These are phyloP conservation scores for Pseudogymnoascus sp. DNA, from an alignment of 2,329 filamentous ascomycete genomes.

Conservation along the genomic window DNA sequence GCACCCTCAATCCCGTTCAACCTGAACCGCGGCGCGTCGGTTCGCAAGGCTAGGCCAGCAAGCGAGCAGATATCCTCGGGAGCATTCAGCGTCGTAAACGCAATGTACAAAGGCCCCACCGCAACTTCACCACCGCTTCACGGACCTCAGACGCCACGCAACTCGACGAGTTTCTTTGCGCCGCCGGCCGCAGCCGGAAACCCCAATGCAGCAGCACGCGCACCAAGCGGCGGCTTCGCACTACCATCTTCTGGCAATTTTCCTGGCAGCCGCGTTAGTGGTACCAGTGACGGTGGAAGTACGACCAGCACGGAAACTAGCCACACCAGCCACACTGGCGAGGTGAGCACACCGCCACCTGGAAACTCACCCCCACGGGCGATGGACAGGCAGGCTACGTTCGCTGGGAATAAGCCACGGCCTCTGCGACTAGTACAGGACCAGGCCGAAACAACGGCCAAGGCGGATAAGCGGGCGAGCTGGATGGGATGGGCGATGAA, in stretches of 20 bases:
- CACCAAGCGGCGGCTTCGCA: conserved; percentile 44
- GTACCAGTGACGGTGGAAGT: conserved; percentile 28
- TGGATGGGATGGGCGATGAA: conserved; percentile 55
- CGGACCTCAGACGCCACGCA: conserved; percentile 47
- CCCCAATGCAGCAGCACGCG: conserved; percentile 46
- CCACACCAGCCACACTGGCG: conserved; percentile 59
- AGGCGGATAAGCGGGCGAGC: conserved; percentile 53
- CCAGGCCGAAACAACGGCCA: conserved; percentile 46
- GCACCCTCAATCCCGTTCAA: conserved; percentile 70
- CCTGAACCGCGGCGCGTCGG: conserved; percentile 48
- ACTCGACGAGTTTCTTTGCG: conserved; percentile 59
- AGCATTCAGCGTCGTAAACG: conserved; percentile 70
- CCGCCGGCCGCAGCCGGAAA: conserved; percentile 45
- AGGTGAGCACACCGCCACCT: conserved; percentile 46
- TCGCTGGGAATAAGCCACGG: conserved; percentile 68
- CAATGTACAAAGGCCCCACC: conserved; percentile 78
- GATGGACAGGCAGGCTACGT: conserved; percentile 49
- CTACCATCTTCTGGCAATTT: conserved; percentile 54
- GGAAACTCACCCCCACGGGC: conserved; percentile 48
- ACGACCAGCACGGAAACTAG: conserved; percentile 52
- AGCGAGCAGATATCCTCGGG: conserved; percentile 54
- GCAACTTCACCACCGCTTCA: conserved; percentile 52
- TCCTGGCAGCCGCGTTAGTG: conserved; percentile 53
- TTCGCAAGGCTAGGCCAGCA: conserved; percentile 47
- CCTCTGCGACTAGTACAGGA: conserved; percentile 85